These are phyloP conservation scores for Colletotrichum euphorbiae DNA, from an alignment of 2,329 filamentous ascomycete genomes.

Conservation along the genomic window DNA sequence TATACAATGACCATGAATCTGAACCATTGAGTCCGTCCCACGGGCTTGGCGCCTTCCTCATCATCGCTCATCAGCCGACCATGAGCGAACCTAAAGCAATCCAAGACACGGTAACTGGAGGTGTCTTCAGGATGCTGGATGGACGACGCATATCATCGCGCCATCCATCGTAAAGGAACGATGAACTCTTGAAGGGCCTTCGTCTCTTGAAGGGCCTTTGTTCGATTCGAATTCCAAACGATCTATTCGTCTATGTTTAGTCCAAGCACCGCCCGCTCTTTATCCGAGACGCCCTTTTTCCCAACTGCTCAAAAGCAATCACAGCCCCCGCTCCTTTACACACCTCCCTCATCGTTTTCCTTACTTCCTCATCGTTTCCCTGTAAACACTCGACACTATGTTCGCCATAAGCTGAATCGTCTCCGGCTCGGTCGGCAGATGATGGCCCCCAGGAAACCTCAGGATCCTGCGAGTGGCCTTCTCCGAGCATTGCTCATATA, in stretches of 20 bases:
- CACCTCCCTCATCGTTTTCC: not conserved
- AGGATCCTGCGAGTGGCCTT: conserved; percentile 21
- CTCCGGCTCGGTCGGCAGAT: conserved; percentile 28
- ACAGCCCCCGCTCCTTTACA: not conserved
- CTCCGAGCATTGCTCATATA: conserved; percentile 20
- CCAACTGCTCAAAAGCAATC: not conserved
- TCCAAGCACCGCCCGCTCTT: not conserved
- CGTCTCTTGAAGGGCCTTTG: too few relatives aligned
- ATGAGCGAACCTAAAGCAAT: not conserved
- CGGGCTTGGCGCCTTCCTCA: not conserved
- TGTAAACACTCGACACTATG: conserved; percentile 24
- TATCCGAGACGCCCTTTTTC: not conserved
- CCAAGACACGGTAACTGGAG: not conserved
- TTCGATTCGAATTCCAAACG: too few relatives aligned
- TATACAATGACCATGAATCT: not conserved
- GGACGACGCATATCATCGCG: too few relatives aligned
- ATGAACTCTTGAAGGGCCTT: too few relatives aligned
- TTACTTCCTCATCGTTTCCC: conserved; percentile 12
- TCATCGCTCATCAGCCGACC: not conserved
- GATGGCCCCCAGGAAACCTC: conserved; percentile 29
- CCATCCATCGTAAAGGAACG: too few relatives aligned
- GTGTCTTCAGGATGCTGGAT: too few relatives aligned
- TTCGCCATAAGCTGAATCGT: conserved; percentile 23
- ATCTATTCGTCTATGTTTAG: too few relatives aligned
- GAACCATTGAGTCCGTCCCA: conserved; percentile 2